Base-by-base conservation (phyloP, 208 protist species). In the Trypanosoma melophagium region DNA sequence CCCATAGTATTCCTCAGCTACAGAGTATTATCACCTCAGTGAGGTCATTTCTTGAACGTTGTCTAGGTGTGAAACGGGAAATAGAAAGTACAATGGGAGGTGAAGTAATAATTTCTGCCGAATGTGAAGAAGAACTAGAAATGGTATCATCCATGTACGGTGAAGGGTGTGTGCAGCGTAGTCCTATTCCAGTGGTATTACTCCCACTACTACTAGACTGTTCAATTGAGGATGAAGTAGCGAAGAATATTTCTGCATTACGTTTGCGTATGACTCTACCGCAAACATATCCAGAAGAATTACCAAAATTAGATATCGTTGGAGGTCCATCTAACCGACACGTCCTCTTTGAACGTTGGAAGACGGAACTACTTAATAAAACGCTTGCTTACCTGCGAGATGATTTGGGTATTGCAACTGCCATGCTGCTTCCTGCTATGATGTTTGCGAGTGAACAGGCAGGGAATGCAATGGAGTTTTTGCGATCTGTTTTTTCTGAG, bases 121-220 rank as follows among this genome's bases (percentile, higher is more conserved):
- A 64, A 40, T 77, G 84, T 0, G 74, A 74, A 51, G 53, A 74
- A 40, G 90, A 96, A 75, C 57, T 96, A 53, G 84, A 87, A 64
- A 90, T 93, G 84, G 59, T 96, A 16, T 57, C 53, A 17, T 73
- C 67, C 41, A 92, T 94, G 84, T 96, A 93, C 68, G 85, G 76
- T 3, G 83, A 88, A 49, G 83, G 82, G 9, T 80, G 54, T 50
- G 64, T 79, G 7, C 53, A 59, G 35, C 49, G 54, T 52, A 25
- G 24, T 21, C 14, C 10, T 12, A 35, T 65, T 45, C 57, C 68
- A 51, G 74, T 69, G 21, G 83, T 87, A n/a, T 66, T 53, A 38
- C 62, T 95, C 22, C 84, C 79, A 9, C 60, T 84, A 16, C 72
- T 87, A 7, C 72, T 80, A 25, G 76, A 74, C 24, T 63, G 66